Percentiles rank a stretch among this genome's conserved stretches.
Conservation (phyloP, 768 basidiomycete species). For the Hygrocybe punicea region DNA sequence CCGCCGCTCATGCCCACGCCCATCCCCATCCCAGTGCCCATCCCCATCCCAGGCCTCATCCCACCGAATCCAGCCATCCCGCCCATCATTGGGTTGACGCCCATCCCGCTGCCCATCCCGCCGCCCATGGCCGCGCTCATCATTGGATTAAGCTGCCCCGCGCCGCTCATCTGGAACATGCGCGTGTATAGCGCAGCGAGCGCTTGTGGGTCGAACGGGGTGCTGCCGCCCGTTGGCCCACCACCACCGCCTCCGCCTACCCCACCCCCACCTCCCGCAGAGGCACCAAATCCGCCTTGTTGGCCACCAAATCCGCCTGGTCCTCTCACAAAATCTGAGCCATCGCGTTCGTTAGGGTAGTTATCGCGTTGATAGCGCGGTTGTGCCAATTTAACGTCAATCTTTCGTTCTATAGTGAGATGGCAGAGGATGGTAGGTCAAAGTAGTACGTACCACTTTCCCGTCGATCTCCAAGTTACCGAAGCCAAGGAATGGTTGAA, state of each 20-base stretch:
- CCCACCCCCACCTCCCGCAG: slow-evolving; percentile 24
- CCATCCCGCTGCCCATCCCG: slow-evolving; percentile 36
- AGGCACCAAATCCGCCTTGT: slow-evolving; percentile 40
- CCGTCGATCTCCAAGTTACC: slow-evolving; percentile 92
- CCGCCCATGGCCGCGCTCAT: slow-evolving; percentile 54
- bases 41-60: slow-evolving; percentile 36
- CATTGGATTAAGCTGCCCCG: slow-evolving; percentile 51
- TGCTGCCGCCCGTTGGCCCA: slow-evolving; percentile 40
- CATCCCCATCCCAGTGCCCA: slow-evolving; percentile 44
- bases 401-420: no score
- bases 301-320: slow-evolving; percentile 29
- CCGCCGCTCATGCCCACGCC: slow-evolving; percentile 42
- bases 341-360: slow-evolving; percentile 44
- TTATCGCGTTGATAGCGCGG: slow-evolving; percentile 79
- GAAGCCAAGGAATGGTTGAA: slow-evolving; percentile 83
- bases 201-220: slow-evolving; percentile 87
- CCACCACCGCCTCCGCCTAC: slow-evolving; percentile 27
- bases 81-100: slow-evolving; percentile 40
- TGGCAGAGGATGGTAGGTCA: no score
- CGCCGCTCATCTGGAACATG: slow-evolving; percentile 85
- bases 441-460: slow-evolving; percentile 81
- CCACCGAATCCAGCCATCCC: slow-evolving; percentile 41
- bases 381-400: slow-evolving; percentile 96
- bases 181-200: slow-evolving; percentile 91
- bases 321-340: slow-evolving; percentile 6